A percentile compares a stretch with the other conserved stretches of the same genome.
phyloP scores from a whole-genome alignment of 441 rosid species.

The Croton laevigatus region DNA sequence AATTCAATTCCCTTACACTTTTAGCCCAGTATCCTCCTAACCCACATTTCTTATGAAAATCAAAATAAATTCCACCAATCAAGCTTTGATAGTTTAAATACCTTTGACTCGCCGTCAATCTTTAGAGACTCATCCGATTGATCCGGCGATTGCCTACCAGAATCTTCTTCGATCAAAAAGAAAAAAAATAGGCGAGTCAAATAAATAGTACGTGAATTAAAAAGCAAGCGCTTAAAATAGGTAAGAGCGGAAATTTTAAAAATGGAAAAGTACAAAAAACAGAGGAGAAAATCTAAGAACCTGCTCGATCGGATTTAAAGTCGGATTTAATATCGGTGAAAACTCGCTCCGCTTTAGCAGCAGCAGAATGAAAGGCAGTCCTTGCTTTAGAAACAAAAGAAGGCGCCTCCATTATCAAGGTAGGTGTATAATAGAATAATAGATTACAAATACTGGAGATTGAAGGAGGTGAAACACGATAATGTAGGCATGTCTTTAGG shows the following conservation, averaged over 20 bases:
- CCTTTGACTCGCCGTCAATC: slow-evolving; percentile 53
- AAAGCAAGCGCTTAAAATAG: slow-evolving; percentile 21
- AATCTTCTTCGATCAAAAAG: slow-evolving; percentile 45
- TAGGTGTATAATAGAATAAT: too few species aligned
- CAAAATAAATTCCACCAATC: neutral
- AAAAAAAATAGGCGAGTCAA: slow-evolving; percentile 13
- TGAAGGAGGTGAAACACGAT: neutral
- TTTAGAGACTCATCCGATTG: slow-evolving; percentile 22
- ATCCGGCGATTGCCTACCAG: slow-evolving; percentile 39
- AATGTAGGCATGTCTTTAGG: slow-evolving; percentile 7
- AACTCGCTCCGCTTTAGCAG: slow-evolving; percentile 97
- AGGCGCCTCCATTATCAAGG: slow-evolving; percentile 45
- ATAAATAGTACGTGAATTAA: slow-evolving; percentile 9
- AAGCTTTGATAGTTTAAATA: slow-evolving; percentile 2
- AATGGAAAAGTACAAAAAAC: slow-evolving; percentile 6
- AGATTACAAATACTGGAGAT: slow-evolving; percentile 1
- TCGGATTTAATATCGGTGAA: slow-evolving; percentile 86
- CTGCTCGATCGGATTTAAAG: slow-evolving; percentile 49
- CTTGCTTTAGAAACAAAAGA: slow-evolving; percentile 88
- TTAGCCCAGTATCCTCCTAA: neutral
- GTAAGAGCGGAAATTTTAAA: neutral
- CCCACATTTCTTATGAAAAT: neutral
- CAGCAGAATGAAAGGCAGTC: slow-evolving; percentile 92
- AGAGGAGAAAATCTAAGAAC: slow-evolving; percentile 25
- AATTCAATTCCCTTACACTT: neutral